Conservation (phyloP, 1,284 basidiomycete genomes). For the Papiliotrema flavescens region DNA sequence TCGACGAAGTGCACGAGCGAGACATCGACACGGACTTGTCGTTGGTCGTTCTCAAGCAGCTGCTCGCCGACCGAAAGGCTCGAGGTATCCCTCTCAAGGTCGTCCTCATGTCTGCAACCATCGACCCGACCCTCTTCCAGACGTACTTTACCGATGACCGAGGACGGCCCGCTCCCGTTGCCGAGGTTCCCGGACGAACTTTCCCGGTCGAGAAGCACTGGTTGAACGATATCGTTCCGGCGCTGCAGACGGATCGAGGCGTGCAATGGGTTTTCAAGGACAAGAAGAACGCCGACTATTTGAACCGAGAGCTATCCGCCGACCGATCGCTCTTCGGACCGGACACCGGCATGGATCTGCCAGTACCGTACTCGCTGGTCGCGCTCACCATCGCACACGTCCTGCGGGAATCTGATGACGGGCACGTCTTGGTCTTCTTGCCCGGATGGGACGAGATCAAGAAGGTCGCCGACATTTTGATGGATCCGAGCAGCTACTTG, state of each 20-base stretch:
- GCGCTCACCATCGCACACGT: constrained; percentile 80
- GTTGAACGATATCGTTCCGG: constrained; percentile 71
- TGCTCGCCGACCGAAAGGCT: constrained; percentile 71
- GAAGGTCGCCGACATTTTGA: constrained; percentile 66
- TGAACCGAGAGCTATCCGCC: constrained; percentile 65
- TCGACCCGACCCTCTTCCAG: constrained; percentile 85
- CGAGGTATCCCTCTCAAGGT: constrained; percentile 78
- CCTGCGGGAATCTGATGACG: constrained; percentile 68
- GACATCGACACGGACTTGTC: constrained; percentile 92
- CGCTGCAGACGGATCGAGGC: constrained; percentile 50
- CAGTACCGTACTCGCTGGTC: constrained; percentile 78
- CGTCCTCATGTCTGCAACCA: constrained; percentile 93
- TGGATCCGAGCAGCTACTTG: constrained; percentile 54
- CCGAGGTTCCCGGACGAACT: constrained; percentile 86
- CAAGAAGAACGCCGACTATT: constrained; percentile 71
- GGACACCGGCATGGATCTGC: constrained; percentile 57
- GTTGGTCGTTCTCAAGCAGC: constrained; percentile 83
- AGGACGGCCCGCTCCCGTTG: constrained; percentile 65
- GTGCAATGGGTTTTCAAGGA: constrained; percentile 67
- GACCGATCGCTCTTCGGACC: constrained; percentile 30
- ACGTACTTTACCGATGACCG: constrained; percentile 69
- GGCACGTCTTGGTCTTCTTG: constrained; percentile 83
- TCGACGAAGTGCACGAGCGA: constrained; percentile 96
- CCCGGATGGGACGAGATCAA: constrained; percentile 72
- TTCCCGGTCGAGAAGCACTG: constrained; percentile 82